A percentile compares a stretch with the other conserved stretches of the same genome.
phyloP scores from a whole-genome alignment of 1,284 basidiomycete genomes.

The Pseudozyma tsukubaensis region DNA sequence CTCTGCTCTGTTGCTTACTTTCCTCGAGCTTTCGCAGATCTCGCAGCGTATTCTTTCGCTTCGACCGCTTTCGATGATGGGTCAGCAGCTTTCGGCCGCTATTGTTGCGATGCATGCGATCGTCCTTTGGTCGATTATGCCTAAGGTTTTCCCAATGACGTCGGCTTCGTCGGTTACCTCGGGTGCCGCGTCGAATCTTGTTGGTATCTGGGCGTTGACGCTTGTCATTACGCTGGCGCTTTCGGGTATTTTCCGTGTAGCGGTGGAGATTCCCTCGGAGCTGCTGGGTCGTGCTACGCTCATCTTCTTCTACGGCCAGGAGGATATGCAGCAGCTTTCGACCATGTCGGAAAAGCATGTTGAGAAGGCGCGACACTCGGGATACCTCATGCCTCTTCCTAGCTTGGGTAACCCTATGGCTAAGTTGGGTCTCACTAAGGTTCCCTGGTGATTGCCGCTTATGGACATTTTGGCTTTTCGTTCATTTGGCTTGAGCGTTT shows the following conservation, averaged over 20 bases:
- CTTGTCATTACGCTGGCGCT: conserved; percentile 37
- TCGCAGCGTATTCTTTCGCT: conserved; percentile 20
- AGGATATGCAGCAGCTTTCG: conserved; percentile 35
- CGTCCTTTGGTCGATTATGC: conserved; percentile 46
- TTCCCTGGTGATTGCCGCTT: conserved; percentile 36
- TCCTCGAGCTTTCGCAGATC: conserved; percentile 28
- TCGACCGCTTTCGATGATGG: conserved; percentile 36
- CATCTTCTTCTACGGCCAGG: conserved; percentile 49
- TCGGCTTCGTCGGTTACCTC: conserved; percentile 20
- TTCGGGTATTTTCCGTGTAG: conserved; percentile 24
- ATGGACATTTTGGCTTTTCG: too few species aligned
- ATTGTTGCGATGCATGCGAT: conserved; percentile 38
- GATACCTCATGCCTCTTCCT: conserved; percentile 35
- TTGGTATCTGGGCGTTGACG: conserved; percentile 46
- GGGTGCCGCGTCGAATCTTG: conserved; percentile 28
- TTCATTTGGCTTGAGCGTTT: too few species aligned
- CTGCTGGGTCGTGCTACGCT: conserved; percentile 41
- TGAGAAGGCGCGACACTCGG: conserved; percentile 32
- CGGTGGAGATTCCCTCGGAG: conserved; percentile 44
- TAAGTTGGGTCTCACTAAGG: conserved; percentile 44
- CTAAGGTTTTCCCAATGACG: conserved; percentile 43
- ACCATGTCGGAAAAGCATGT: conserved; percentile 24
- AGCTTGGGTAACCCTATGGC: conserved; percentile 50
- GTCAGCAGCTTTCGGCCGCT: conserved; percentile 43
- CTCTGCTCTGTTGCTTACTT: conserved; percentile 24